Conservation (phyloP, 1,284 basidiomycete genomes). For the Ustilago nuda region DNA sequence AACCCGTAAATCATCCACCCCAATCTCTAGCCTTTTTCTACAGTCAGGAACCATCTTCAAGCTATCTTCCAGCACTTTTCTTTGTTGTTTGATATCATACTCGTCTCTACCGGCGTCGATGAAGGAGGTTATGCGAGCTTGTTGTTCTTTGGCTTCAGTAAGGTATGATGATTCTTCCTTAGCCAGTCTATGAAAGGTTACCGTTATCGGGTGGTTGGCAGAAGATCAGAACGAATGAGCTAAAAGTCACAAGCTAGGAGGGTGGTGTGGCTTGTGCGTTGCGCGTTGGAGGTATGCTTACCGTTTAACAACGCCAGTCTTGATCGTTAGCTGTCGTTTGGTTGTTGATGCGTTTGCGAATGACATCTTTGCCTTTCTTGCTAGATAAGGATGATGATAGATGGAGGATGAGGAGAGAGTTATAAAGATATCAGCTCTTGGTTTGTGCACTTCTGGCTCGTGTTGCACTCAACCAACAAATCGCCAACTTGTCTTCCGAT, state of each 20-base stretch:
- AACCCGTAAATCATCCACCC: constrained; percentile 41
- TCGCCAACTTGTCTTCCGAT: not conserved
- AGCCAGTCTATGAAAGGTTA: constrained; percentile 31
- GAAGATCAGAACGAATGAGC: not conserved
- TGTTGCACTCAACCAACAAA: not conserved
- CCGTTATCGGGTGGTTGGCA: no score
- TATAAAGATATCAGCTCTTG: not conserved
- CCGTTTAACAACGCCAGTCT: constrained; percentile 61
- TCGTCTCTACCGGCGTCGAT: constrained; percentile 52
- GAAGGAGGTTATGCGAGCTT: constrained; percentile 33
- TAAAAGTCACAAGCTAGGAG: not conserved
- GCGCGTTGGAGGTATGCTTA: constrained; percentile 2
- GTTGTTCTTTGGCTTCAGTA: constrained; percentile 44
- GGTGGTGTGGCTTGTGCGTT: not conserved
- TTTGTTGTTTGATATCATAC: constrained; percentile 57
- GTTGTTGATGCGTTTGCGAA: constrained; percentile 23
- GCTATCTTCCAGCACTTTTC: constrained; percentile 49
- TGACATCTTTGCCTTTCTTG: constrained; percentile 16
- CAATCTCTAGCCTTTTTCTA: constrained; percentile 41
- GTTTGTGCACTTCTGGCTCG: not conserved
- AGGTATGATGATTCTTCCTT: constrained; percentile 59
- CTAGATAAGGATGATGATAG: not conserved
- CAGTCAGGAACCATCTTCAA: constrained; percentile 63
- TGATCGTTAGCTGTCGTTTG: constrained; percentile 59
- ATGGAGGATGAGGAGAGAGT: not conserved